Evolutionary conservation across 148 eudicot genomes (phyloP), one percentile per base, ranked within the genome.

Genomic region (Silene uniflora): DNA sequence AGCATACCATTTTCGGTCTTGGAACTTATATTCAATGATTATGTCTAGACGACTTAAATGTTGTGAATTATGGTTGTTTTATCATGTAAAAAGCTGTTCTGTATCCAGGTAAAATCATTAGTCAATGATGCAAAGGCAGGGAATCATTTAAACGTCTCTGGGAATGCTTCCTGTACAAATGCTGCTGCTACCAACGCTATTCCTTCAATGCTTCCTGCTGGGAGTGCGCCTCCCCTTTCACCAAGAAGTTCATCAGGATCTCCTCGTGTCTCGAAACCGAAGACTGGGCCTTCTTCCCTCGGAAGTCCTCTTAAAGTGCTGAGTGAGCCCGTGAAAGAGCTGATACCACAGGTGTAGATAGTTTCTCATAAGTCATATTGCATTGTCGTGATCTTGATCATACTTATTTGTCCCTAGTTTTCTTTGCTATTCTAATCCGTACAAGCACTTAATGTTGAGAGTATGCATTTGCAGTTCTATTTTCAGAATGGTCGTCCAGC

Each of bases 131-230:
- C 91, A 5, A 95, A 90, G 76, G 87, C 88, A 24, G 96, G 96
- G 55, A 86, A 83, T 83, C 84, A 90, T 6, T 79, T 92, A 62
- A 89, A 85, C 80, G 91, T 85, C 10, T 64, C 90, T 42, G 97
- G 92, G 72, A 81, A 86, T 73, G 79, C 85, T 77, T 88, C 96
- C 47, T 87, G 86, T 81, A 77, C 93, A 83, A 92, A 91, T 67
- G 89, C 91, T 75, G 83, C 92, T 78, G 74, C 94, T 44, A 86
- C 80, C 74, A 91, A 84, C 86, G 74, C 94, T 19, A 80, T 91
- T 77, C 99, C 99, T 47, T 95, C 99, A 71, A 91, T 95, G 97
- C 92, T 95, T 86, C 92, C 99, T 47, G 98, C 99, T 69, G 97
- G 99, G 67, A 95, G 97, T 80, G 90, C 97, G 14, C 99, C 99